These are phyloP conservation scores for Blastobotrys muscicola DNA, from an alignment of 805 yeast species.

Conservation along the genomic window DNA sequence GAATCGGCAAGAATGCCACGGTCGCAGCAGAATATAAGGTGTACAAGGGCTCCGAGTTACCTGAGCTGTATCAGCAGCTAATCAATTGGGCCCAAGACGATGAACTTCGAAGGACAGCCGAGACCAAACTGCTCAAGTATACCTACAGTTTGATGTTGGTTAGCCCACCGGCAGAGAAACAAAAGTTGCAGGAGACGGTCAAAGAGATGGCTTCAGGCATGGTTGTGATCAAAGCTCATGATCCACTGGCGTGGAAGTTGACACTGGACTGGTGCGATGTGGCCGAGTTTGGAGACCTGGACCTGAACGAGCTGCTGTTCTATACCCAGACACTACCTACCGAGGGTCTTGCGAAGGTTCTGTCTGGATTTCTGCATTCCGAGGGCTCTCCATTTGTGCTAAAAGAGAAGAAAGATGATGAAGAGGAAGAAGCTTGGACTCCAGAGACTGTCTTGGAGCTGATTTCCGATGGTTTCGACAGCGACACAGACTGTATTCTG, in stretches of 20 bases:
- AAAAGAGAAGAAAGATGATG: conserved; percentile 5
- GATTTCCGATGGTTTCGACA: conserved; percentile 42
- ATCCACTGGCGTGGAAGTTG: conserved; percentile 59
- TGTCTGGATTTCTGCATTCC: conserved; percentile 57
- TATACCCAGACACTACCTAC: conserved; percentile 49
- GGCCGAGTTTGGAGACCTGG: conserved; percentile 39
- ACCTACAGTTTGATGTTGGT: conserved; percentile 44
- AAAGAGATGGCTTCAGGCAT: conserved; percentile 57
- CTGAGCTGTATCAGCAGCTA: conserved; percentile 43
- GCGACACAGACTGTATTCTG: conserved; percentile 36
- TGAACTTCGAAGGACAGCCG: conserved; percentile 43
- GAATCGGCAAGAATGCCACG: conserved; percentile 20
- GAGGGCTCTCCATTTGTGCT: conserved; percentile 55
- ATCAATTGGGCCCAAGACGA: conserved; percentile 58
- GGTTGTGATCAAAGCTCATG: conserved; percentile 55
- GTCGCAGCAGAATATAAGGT: conserved; percentile 32
- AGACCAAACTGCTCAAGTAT: conserved; percentile 51
- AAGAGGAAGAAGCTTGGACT: conserved; percentile 11
- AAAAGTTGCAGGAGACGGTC: conserved; percentile 33
- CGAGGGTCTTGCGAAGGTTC: conserved; percentile 51
- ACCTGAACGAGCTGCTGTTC: conserved; percentile 36
- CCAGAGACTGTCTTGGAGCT: conserved; percentile 43
- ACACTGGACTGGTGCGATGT: conserved; percentile 69
- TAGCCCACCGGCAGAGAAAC: conserved; percentile 39
- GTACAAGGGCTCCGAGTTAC: conserved; percentile 43